Evolutionary conservation across 2,329 filamentous ascomycete species (phyloP), one percentile per base, ranked within the genome.

Genomic region (Alternaria brassicicola): DNA sequence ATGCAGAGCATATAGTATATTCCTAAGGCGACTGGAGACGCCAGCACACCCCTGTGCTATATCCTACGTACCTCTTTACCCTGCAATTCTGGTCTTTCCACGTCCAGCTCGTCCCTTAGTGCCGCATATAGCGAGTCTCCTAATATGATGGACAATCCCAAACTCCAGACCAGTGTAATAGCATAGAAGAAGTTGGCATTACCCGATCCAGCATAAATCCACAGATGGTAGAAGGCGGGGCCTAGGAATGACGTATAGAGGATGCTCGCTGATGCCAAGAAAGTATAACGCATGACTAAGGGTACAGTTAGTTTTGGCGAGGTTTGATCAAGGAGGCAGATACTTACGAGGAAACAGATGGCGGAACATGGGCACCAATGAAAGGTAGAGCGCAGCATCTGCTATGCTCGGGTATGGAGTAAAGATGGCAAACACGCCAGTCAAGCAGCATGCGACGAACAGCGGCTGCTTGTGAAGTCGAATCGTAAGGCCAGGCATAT

Each of bases 161-260:
- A 78, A 73, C 92, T 96, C 95, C 95, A 99, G 0, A 99, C 95
- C n/a, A 99, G 81, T 0, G 95, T 99, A 70, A 99, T 98, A 65
- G 95, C 95, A 75, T 99, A 99, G 80, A 99, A 99, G 81, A 99
- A 99, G 76, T 99, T 99, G 58, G 95, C 95, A 71, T 99, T 99
- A 26, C 95, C 95, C 55, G 93, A 97, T 48, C 95, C 95, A 2
- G 95, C 95, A 73, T 98, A 99, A 57, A 99, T 94, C 95, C 95
- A 99, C 5, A 99, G 82, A 74, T 99, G 89, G 76, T 98, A 97
- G 75, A 99, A 99, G 0, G 93, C 93, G 1, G 95, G 95, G 0
- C 95, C 95, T 0, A 99, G 84, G 62, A 97, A 89, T 3, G 89
- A 90, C 23, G 92, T 89, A 77, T 99, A 99, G 9, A 98, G 81